phyloP scores from a whole-genome alignment of 2,329 filamentous ascomycete species.

The Fonsecaea nubica region DNA sequence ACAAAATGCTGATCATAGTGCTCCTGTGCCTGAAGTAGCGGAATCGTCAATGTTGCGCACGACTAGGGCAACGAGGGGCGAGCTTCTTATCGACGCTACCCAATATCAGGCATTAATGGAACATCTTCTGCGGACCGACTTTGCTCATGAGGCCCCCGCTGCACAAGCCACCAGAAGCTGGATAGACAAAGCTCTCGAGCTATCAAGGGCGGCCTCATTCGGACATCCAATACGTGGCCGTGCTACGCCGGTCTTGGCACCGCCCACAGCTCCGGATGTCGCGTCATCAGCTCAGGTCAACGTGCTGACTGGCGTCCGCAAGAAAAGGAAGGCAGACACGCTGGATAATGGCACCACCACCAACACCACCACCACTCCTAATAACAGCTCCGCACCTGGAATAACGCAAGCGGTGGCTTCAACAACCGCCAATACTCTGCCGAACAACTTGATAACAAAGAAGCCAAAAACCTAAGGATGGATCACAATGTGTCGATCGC shows the following conservation, averaged over 20 bases:
- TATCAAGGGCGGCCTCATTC: constrained; percentile 30
- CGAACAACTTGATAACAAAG: constrained; percentile 36
- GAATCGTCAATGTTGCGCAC: not conserved
- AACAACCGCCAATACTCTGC: constrained; percentile 21
- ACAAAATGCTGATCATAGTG: not conserved
- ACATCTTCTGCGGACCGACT: constrained; percentile 38
- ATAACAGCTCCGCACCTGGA: not conserved
- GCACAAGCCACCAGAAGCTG: constrained; percentile 35
- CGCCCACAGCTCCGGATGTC: constrained; percentile 9
- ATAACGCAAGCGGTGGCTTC: not conserved
- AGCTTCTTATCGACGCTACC: constrained; percentile 26
- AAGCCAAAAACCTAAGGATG: constrained; percentile 34
- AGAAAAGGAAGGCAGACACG: constrained; percentile 38
- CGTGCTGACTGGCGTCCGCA: constrained; percentile 36
- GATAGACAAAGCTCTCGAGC: constrained; percentile 34
- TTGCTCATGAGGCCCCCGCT: constrained; percentile 34
- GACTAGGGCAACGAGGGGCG: constrained; percentile 17
- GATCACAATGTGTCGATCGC: not conserved
- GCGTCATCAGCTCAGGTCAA: constrained; percentile 26
- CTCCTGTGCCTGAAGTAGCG: not conserved
- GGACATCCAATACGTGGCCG: constrained; percentile 26
- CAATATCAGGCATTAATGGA: constrained; percentile 37
- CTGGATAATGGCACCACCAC: not conserved
- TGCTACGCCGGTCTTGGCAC: constrained; percentile 21
- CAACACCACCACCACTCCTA: too few relatives aligned